These are phyloP conservation scores for Leucosporidium scottii DNA, from an alignment of 768 basidiomycete species.

Conservation along the genomic window DNA sequence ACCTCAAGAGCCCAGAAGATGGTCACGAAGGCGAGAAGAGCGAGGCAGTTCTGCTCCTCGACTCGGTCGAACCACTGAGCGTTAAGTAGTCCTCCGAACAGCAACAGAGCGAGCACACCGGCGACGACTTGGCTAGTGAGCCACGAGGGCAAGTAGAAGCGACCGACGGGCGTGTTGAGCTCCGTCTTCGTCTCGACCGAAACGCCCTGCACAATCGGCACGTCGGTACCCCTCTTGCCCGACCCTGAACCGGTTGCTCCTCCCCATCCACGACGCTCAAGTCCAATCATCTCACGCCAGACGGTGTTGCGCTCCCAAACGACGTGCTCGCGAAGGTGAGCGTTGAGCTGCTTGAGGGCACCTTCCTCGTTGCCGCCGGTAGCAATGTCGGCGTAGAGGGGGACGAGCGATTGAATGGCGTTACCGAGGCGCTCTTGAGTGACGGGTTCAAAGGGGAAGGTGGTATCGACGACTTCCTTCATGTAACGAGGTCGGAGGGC, in stretches of 20 bases:
- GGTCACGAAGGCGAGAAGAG: slow-evolving; percentile 80
- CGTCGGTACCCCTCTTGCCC: slow-evolving; percentile 18
- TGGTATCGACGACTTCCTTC: slow-evolving; percentile 35
- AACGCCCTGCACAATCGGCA: slow-evolving; percentile 42
- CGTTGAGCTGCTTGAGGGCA: slow-evolving; percentile 72
- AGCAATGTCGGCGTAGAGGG: slow-evolving; percentile 78
- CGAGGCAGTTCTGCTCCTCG: slow-evolving; percentile 83
- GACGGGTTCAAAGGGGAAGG: slow-evolving; percentile 59
- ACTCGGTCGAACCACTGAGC: slow-evolving; percentile 53
- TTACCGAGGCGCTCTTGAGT: slow-evolving; percentile 59
- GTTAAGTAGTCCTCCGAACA: slow-evolving; percentile 60
- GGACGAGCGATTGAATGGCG: slow-evolving; percentile 55
- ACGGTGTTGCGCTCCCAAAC: slow-evolving; percentile 97
- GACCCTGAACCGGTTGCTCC: background rate
- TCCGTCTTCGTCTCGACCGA: slow-evolving; percentile 45
- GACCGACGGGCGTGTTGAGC: slow-evolving; percentile 60
- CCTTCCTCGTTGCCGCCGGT: slow-evolving; percentile 59
- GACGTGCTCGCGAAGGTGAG: slow-evolving; percentile 51
- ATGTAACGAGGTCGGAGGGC: slow-evolving; percentile 43
- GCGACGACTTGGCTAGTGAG: slow-evolving; percentile 48
- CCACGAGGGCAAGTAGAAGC: slow-evolving; percentile 47
- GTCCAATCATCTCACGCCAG: slow-evolving; percentile 88
- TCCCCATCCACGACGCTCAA: slow-evolving; percentile 40
- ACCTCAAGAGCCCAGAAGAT: slow-evolving; percentile 96
- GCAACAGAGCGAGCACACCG: slow-evolving; percentile 49